These are phyloP conservation scores for Zymoseptoria passerinii DNA, from an alignment of 2,329 filamentous ascomycete species.

Conservation along the genomic window DNA sequence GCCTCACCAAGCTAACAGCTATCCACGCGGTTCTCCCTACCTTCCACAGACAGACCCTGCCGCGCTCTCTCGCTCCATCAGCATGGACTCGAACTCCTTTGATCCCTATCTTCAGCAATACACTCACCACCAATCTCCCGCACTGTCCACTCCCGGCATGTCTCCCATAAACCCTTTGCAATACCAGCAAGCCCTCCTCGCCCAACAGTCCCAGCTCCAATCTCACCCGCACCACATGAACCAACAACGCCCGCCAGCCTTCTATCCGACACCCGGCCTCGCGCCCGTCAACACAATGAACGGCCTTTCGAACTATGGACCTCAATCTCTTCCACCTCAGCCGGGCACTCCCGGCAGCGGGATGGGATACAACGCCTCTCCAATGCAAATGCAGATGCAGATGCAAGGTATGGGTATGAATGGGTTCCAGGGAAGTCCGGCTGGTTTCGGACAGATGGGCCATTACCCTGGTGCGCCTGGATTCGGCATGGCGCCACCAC, in stretches of 20 bases:
- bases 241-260: background rate
- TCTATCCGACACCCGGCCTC: background rate
- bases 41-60: constrained; percentile 33
- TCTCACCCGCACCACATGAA: background rate
- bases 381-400: background rate
- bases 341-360: background rate
- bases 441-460: background rate
- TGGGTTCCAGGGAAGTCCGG: background rate
- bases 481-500: background rate
- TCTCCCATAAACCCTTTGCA: constrained; percentile 40
- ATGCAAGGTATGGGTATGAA: background rate
- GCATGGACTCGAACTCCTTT: constrained; percentile 43
- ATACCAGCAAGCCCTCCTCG: constrained; percentile 49
- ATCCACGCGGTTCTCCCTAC: constrained; percentile 30
- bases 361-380: background rate
- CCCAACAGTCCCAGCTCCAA: constrained; percentile 19
- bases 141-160: constrained; percentile 29
- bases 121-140: constrained; percentile 26
- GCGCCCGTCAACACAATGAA: background rate
- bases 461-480: background rate
- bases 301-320: background rate
- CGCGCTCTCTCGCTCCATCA: constrained; percentile 38
- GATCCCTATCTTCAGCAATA: constrained; percentile 38
- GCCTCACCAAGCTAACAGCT: constrained; percentile 26
- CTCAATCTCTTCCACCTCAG: background rate